A percentile compares a stretch with the other conserved stretches of the same genome.
Conservation (phyloP, 176 grass and related monocot species). For the Saccharum spontaneum region DNA sequence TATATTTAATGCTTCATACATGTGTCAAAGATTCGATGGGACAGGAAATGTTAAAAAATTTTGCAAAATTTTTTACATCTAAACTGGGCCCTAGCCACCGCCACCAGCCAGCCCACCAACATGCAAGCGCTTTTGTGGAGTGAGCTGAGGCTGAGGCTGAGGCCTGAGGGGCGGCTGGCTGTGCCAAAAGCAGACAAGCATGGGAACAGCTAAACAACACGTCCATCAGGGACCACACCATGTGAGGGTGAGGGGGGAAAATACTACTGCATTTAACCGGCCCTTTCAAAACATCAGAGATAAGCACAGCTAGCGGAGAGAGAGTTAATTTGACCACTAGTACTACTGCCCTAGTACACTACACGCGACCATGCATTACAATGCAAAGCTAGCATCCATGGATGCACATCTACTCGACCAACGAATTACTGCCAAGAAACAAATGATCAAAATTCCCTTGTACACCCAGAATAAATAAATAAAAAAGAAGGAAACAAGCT, state of each 20-base stretch:
- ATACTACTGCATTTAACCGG: slow-evolving; percentile 53
- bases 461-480: background rate
- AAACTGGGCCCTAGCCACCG: too few species aligned
- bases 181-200: slow-evolving; percentile 47
- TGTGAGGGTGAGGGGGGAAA: background rate
- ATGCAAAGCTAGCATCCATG: background rate
- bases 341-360: background rate
- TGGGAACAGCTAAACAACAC: slow-evolving; percentile 57
- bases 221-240: slow-evolving; percentile 47
- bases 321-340: slow-evolving; percentile 37
- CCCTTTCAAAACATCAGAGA: slow-evolving; percentile 48
- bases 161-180: background rate
- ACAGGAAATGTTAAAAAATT: too few species aligned
- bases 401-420: background rate
- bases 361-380: background rate
- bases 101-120: background rate
- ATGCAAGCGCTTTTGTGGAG: slow-evolving; percentile 22
- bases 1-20: too few species aligned
- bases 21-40: too few species aligned
- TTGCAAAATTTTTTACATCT: too few species aligned
- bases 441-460: slow-evolving; percentile 42
- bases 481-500: background rate
- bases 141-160: background rate
- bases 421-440: background rate
- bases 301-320: background rate